Percentiles rank a stretch among this genome's conserved stretches.
Evolutionary conservation across 2,329 filamentous ascomycete species (phyloP).

Genomic region (Lasiodiplodia citricola): DNA sequence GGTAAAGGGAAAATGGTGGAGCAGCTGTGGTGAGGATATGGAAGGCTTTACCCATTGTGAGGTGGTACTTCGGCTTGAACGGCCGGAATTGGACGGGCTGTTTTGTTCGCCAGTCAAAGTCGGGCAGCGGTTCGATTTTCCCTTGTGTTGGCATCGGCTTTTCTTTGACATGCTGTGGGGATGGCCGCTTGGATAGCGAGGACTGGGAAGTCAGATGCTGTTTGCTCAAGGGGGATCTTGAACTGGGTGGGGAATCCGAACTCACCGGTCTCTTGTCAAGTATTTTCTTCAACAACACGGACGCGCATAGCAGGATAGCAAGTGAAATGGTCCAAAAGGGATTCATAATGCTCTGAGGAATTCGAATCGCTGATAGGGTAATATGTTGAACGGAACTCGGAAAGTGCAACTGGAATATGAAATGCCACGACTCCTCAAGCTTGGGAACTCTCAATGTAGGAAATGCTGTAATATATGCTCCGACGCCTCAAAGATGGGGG

Average conservation of each 20-base stretch:
- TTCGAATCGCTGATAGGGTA: neutral
- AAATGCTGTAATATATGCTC: neutral
- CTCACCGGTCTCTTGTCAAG: neutral
- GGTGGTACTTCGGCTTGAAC: neutral
- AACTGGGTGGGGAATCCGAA: neutral
- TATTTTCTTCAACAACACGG: neutral
- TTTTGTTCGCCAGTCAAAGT: neutral
- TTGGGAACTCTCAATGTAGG: neutral
- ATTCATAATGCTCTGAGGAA: neutral
- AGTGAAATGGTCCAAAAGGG: neutral
- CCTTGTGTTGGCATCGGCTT: neutral
- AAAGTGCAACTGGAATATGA: neutral
- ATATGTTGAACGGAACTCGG: neutral
- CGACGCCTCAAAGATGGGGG: neutral
- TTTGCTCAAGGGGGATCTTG: no score
- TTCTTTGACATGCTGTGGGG: neutral
- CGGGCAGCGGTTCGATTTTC: neutral
- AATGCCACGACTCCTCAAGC: neutral
- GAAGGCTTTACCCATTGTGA: neutral
- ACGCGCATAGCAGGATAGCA: neutral
- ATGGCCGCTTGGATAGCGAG: neutral
- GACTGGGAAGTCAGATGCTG: neutral
- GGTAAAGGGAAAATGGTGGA: no score
- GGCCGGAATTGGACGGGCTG: neutral
- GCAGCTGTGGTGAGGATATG: neutral